phyloP scores from a whole-genome alignment of 2,329 filamentous ascomycete species.

The Claviceps quebecensis region DNA sequence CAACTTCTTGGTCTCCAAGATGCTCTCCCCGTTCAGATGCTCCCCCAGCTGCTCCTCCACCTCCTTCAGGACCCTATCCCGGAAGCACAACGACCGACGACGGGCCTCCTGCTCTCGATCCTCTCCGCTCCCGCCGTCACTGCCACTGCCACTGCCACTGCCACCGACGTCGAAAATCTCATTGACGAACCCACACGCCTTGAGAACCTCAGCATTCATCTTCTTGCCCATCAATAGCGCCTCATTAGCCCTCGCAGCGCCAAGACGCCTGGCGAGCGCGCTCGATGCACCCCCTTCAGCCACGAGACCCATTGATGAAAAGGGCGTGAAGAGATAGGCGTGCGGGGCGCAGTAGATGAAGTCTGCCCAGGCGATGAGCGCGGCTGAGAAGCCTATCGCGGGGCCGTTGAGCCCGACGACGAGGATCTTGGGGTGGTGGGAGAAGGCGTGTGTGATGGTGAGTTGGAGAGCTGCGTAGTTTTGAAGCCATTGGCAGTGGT shows the following conservation, averaged over 20 bases:
- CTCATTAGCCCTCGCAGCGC: slow-evolving; percentile 74
- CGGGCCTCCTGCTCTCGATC: no score
- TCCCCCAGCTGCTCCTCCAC: slow-evolving; percentile 67
- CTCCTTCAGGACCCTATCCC: slow-evolving; percentile 58
- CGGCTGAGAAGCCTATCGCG: slow-evolving; percentile 75
- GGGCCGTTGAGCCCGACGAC: slow-evolving; percentile 86
- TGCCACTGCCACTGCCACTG: not conserved
- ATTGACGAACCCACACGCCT: slow-evolving; percentile 71
- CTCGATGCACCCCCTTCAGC: slow-evolving; percentile 72
- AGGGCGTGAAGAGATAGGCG: slow-evolving; percentile 80
- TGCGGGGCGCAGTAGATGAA: slow-evolving; percentile 80
- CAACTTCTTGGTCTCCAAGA: slow-evolving; percentile 74
- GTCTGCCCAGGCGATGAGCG: slow-evolving; percentile 69
- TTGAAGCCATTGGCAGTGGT: slow-evolving; percentile 42
- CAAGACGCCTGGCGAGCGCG: slow-evolving; percentile 68
- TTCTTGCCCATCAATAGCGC: slow-evolving; percentile 81
- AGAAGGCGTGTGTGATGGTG: slow-evolving; percentile 79
- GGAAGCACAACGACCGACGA: slow-evolving; percentile 32
- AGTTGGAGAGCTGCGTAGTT: slow-evolving; percentile 76
- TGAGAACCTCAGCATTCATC: slow-evolving; percentile 58
- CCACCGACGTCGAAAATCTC: slow-evolving; percentile 52
- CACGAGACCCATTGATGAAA: slow-evolving; percentile 78
- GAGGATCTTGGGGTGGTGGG: slow-evolving; percentile 87
- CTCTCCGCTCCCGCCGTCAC: no score
- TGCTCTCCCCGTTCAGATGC: slow-evolving; percentile 65